Percentiles rank a stretch among this genome's conserved stretches.
Evolutionary conservation across 2,329 filamentous ascomycete species (phyloP).

Genomic region (Juglanconis juglandina): DNA sequence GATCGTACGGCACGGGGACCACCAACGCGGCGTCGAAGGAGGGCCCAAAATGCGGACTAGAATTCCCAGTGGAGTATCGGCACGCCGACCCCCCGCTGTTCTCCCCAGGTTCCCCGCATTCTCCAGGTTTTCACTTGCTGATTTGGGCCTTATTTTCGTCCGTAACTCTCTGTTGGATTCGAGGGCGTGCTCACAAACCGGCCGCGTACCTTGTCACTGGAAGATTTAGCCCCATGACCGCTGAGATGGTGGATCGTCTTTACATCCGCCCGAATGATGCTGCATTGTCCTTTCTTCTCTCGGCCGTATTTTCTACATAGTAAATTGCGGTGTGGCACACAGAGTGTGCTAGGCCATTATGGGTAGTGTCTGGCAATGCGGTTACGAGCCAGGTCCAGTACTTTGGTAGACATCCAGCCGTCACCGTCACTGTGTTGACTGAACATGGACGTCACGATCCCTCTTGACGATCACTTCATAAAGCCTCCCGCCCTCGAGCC

Average conservation of each 20-base stretch:
- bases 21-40: not conserved
- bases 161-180: not conserved
- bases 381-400: not conserved
- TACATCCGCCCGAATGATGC: not conserved
- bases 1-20: not conserved
- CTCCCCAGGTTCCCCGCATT: slow-evolving; percentile 8
- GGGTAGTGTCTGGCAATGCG: not conserved
- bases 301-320: too few species aligned
- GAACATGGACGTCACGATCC: not conserved
- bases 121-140: not conserved
- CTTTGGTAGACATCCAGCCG: not conserved
- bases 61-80: not conserved
- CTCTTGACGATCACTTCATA: slow-evolving; percentile 1
- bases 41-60: not conserved
- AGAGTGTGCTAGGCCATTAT: too few species aligned
- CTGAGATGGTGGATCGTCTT: not conserved
- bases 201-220: not conserved
- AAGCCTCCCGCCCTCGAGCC: not conserved
- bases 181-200: not conserved
- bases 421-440: not conserved
- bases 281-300: not conserved
- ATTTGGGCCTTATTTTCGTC: not conserved
- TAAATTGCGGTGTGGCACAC: too few species aligned
- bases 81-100: not conserved
- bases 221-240: not conserved